Base-by-base conservation (phyloP, 2,329 filamentous ascomycete species). In the Microsporum audouinii region DNA sequence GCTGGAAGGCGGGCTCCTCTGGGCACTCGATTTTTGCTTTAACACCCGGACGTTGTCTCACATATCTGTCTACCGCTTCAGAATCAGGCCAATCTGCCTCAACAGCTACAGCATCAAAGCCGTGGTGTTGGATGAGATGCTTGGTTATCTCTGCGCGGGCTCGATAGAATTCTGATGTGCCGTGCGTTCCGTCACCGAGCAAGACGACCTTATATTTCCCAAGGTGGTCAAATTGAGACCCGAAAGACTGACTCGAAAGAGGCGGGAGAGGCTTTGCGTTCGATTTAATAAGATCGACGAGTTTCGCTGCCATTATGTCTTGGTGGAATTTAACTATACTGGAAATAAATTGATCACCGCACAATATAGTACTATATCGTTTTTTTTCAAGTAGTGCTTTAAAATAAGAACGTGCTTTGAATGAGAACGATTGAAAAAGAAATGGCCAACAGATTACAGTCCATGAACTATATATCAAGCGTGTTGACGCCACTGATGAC, bases 41-140 rank as follows among this genome's bases (percentile, higher is more conserved):
- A 23, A 69, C 66, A 33, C 75, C 68, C 12, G 77, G 75, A 12
- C 77, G 73, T 57, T 75, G 72, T 5, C 79, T 75, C 12, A 81
- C 77, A 60, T 80, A 81, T 49, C 77, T 73, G 63, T 82, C 80
- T 36, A 82, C 72, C 1, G 72, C 71, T 63, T 80, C 77, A 33
- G 78, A 78, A 64, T 82, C 80, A 0, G 79, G 79, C 79, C 79
- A 82, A 70, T 82, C 80, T 23, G 76, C 78, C 67, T 82, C 79
- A 5, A 80, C 71, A 27, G 78, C 78, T 6, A 82, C 74, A 51
- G 78, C 76, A 41, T 75, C 80, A 70, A 79, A 81, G 58, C 78
- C 78, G 65, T 82, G 79, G 43, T 77, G 65, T 5, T 74, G 63
- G 63, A 82, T 78, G 29, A 82, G 71, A 51, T 75, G 74, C 62